A percentile compares a stretch with the other conserved stretches of the same genome.
phyloP scores from a whole-genome alignment of 257 asterid genomes.

The Paulownia fortunei region DNA sequence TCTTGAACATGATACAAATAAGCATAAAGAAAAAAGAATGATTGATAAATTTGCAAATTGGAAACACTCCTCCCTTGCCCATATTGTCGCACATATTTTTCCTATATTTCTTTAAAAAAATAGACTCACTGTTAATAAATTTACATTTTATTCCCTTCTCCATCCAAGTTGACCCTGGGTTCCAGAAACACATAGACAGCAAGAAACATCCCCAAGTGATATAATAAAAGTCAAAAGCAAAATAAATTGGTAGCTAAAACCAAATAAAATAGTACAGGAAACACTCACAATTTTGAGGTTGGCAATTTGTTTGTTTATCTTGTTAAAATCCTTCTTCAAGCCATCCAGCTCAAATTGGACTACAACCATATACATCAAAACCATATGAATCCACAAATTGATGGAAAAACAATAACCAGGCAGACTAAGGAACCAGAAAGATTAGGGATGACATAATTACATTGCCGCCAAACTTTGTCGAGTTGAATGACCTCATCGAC shows the following conservation, averaged over 20 bases:
- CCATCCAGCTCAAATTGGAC: slow-evolving; percentile 87
- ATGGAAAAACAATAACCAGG: neutral
- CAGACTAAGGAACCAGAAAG: neutral
- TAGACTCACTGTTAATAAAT: neutral
- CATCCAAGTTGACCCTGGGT: neutral
- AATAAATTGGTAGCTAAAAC: slow-evolving; percentile 11
- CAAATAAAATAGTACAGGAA: neutral
- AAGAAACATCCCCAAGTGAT: neutral
- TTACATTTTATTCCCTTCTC: neutral
- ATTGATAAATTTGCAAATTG: neutral
- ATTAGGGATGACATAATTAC: slow-evolving; percentile 44
- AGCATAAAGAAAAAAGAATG: too few species aligned
- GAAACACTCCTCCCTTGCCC: neutral
- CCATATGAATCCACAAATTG: neutral
- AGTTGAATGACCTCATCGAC: slow-evolving; percentile 87
- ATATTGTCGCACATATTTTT: neutral
- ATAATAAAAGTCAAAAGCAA: neutral
- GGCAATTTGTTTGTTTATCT: slow-evolving; percentile 73
- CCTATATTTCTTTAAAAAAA: neutral
- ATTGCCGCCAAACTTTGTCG: slow-evolving; percentile 80
- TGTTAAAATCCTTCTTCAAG: slow-evolving; percentile 72
- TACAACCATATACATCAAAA: slow-evolving; percentile 41
- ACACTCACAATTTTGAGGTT: slow-evolving; percentile 77
- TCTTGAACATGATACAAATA: neutral
- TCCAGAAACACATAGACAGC: neutral